Conservation (phyloP, 257 asterid genomes). For the Perilla frutescens region DNA sequence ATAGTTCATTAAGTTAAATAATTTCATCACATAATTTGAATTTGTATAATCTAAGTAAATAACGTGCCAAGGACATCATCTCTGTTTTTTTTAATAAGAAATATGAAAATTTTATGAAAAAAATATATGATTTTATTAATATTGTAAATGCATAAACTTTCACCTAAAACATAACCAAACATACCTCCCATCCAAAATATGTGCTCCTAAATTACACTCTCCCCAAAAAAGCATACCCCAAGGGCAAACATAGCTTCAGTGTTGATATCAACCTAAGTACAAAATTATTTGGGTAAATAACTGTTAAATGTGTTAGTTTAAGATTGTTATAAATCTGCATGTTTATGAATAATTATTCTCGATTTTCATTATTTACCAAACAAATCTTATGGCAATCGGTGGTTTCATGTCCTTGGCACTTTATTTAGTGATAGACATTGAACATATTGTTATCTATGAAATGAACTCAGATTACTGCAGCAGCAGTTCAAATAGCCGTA, state of each 20-base stretch:
- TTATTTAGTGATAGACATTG: too few relatives aligned
- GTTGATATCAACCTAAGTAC: neutral
- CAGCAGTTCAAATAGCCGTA: too few relatives aligned
- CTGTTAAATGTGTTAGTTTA: neutral
- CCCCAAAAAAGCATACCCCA: neutral
- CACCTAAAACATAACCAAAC: neutral
- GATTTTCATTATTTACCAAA: too few relatives aligned
- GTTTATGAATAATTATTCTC: neutral
- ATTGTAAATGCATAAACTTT: neutral
- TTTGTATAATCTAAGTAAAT: neutral
- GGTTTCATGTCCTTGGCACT: too few relatives aligned
- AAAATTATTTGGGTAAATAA: neutral
- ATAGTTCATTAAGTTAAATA: neutral
- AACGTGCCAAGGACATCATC: neutral
- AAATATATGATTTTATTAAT: neutral
- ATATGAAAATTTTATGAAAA: neutral
- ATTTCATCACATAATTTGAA: neutral
- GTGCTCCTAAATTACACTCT: neutral
- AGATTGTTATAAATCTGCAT: neutral
- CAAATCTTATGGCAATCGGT: too few relatives aligned
- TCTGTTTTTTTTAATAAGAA: neutral
- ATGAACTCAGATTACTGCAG: too few relatives aligned
- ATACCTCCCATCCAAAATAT: neutral
- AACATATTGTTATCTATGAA: too few relatives aligned
- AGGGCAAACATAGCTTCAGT: neutral